Evolutionary conservation across 305 asterid genomes (phyloP).

Genomic region (Plantago coronopus): DNA sequence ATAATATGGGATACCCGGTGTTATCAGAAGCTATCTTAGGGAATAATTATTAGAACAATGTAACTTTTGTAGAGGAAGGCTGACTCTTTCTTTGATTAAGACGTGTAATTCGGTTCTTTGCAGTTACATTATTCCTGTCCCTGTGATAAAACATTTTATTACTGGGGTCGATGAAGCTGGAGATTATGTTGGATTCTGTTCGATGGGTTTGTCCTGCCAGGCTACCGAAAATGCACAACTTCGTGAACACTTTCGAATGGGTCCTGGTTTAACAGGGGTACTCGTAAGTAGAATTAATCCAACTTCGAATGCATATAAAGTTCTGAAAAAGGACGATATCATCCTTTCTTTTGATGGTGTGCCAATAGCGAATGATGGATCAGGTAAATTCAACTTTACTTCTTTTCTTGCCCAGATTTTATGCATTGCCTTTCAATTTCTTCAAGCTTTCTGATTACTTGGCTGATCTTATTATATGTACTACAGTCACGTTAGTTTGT

Average conservation of each 20-base stretch:
- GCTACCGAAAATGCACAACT: conserved; percentile 86
- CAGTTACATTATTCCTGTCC: conserved; percentile 93
- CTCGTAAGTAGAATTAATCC: conserved; percentile 79
- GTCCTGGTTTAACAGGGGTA: conserved; percentile 72
- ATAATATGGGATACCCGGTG: too few relatives aligned
- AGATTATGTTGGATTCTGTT: conserved; percentile 80
- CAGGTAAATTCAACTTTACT: conserved; percentile 45
- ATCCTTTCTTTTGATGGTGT: conserved; percentile 87
- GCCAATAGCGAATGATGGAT: conserved; percentile 88
- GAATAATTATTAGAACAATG: too few relatives aligned
- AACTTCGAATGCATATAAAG: conserved; percentile 60
- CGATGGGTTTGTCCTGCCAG: conserved; percentile 89
- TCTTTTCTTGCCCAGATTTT: conserved; percentile 17
- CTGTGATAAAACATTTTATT: conserved; percentile 83
- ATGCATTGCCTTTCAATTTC: background rate
- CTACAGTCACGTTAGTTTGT: background rate
- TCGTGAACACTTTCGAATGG: conserved; percentile 67
- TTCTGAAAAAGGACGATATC: conserved; percentile 72
- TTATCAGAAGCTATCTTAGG: too few relatives aligned
- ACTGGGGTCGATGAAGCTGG: conserved; percentile 87
- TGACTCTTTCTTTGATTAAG: background rate
- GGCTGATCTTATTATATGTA: background rate
- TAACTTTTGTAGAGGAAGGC: conserved; percentile 1
- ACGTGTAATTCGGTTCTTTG: conserved; percentile 17
- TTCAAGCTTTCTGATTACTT: conserved; percentile 17